Evolutionary conservation across 2,329 filamentous ascomycete genomes (phyloP), one percentile per base, ranked within the genome.

Genomic region (Coleophoma eucalyptorum): DNA sequence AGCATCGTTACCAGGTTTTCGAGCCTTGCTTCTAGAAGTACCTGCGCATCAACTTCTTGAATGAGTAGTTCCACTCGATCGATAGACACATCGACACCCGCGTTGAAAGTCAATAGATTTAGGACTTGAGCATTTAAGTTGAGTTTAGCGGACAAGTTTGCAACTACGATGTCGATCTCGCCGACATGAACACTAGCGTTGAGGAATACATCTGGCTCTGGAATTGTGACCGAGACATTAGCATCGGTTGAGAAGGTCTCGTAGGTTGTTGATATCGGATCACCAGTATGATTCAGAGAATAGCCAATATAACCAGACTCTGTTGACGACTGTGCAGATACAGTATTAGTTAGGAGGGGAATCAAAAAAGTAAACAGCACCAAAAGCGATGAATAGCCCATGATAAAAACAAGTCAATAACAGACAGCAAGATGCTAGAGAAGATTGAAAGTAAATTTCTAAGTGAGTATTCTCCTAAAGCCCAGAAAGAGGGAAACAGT

Each of bases 1-100:
- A 85, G 73, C 79, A 84, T 84, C 46, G 71, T 59, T 3, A 84
- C 76, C 2, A 85, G 71, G 58, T 84, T 84, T n/a, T 70, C 75
- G 0, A 85, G 69, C 2, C 81, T 72, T 0, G 80, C 81, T 59
- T 84, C 80, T 3, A 84, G 75, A 50, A 77, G 69, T 26, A 84
- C 79, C 61, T 76, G 77, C 31, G 80, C 81, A 31, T 69, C 76
- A 50, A 84, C 74, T 54, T 84, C 79, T 61, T 82, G 73, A 60
- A 84, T 84, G 15, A 68, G 68, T 11, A 84, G 70, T 40, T 70
- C 65, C 42, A 85, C 80, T 45, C 76, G 71, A 58, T 81, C 76
- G 67, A 84, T 79, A 46, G 72, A 76, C 3, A 78, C 72, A 60
- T 81, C 77, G 35, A 85, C 80, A 43, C 81, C 81, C 2, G 81